Base-by-base conservation (phyloP, 192 early-diverging fungal genomes). In the Phycomyces blakesleeanus region DNA sequence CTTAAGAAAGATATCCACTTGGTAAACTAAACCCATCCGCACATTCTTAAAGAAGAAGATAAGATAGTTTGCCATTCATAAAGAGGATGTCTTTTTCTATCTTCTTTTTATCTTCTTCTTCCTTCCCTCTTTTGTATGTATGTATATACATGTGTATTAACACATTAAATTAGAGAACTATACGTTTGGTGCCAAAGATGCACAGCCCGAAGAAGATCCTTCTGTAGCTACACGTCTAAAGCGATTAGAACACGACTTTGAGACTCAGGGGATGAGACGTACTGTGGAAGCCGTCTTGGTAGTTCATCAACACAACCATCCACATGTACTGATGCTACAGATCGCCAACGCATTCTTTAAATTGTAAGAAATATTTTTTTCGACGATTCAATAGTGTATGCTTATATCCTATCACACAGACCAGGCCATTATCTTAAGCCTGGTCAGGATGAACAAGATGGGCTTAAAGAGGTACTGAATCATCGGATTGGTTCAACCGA, bases 261-360 rank as follows among this genome's bases (percentile, higher is more conserved):
- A 82, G 18, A 69, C 64, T 34, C 68, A 78, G 41, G 90, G 90
- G 8, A 84, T 86, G 78, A 75, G 90, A 55, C 60, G 73, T 18
- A 86, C 85, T 9, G 90, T 92, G 11, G 88, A 90, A 64, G 90
- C 73, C 1, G 83, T 91, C 9, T 63, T 92, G 22, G 79, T 91
- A 1, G 87, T 91, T 39, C 89, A 92, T 72, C 87, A 89, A 54
- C 87, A 91, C 66, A 83, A 81, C 54, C 88, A 90, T 73, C 90
- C 90, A 12, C 89, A 91, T 59, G 87, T 92, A 9, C 73, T 92
- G 12, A 82, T 92, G 83, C 64, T 92, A 38, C 86, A 90, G 64
- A 87, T 88, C 57, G 86, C 82, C 26, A 86, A 88, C 67, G 73
- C 78, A 0, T 90, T 87, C 68, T 90, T 89, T 69, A 87, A 88